Conservation (phyloP, 805 yeast species). For the Candida manassasensis region DNA sequence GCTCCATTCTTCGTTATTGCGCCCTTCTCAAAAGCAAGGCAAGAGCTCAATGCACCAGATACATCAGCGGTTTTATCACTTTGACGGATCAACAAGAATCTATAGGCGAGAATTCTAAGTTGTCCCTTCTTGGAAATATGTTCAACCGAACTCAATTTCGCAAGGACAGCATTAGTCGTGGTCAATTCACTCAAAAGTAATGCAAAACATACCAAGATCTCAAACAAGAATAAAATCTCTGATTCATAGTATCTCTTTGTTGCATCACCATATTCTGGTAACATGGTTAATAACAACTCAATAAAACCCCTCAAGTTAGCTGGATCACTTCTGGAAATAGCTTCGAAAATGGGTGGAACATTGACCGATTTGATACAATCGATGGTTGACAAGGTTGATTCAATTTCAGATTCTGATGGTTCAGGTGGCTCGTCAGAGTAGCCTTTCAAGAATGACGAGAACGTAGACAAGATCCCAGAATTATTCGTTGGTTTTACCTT, state of each 20-base stretch:
- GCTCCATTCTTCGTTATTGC: conserved; percentile 41
- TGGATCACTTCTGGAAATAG: conserved; percentile 35
- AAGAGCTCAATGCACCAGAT: conserved; percentile 8
- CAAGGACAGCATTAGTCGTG: conserved; percentile 15
- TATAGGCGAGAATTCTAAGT: conserved; percentile 48
- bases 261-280: conserved; percentile 24
- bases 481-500: conserved; percentile 64
- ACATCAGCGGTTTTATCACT: conserved; percentile 18
- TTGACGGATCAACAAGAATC: conserved; percentile 43
- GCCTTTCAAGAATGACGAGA: conserved; percentile 88
- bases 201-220: conserved; percentile 35
- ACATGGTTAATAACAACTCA: conserved; percentile 19
- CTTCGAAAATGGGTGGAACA: conserved; percentile 51
- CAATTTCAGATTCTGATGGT: conserved; percentile 91
- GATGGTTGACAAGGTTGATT: conserved; percentile 72
- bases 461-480: conserved; percentile 78
- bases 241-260: conserved; percentile 41
- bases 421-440: conserved; percentile 81
- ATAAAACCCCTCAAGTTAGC: conserved; percentile 32
- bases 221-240: conserved; percentile 46
- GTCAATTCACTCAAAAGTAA: conserved; percentile 22
- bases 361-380: conserved; percentile 78
- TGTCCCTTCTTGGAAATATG: conserved; percentile 26
- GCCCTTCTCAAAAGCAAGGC: conserved; percentile 33
- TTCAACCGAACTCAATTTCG: conserved; percentile 7